Percentiles rank a stretch among this genome's conserved stretches.
These are phyloP conservation scores for Haematococcus sp. DNA, from an alignment of 139 green algal genomes.

Conservation along the genomic window DNA sequence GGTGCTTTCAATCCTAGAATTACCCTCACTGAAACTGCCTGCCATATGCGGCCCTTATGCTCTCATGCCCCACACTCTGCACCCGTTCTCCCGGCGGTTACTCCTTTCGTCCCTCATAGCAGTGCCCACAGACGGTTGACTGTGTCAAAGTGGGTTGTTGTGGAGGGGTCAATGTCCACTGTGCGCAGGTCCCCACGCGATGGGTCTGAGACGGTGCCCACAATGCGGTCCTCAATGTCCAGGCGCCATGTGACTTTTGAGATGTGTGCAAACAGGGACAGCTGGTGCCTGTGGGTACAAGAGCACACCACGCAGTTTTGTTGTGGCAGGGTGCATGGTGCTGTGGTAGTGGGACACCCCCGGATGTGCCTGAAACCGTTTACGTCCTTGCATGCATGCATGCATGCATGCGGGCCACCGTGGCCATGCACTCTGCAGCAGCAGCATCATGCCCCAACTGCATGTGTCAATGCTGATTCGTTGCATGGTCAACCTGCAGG, in stretches of 20 bases:
- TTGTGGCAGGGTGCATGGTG: background rate
- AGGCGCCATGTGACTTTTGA: constrained; percentile 56
- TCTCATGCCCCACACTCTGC: too few relatives aligned
- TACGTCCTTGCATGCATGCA: too few relatives aligned
- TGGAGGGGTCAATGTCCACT: constrained; percentile 25
- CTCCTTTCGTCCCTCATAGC: too few relatives aligned
- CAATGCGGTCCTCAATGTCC: constrained; percentile 32
- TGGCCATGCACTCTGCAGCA: too few relatives aligned
- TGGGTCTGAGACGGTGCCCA: constrained; percentile 40
- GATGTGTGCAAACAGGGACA: constrained; percentile 64
- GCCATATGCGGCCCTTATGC: too few relatives aligned
- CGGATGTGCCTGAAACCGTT: too few relatives aligned
- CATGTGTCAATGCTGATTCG: background rate
- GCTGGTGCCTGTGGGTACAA: constrained; percentile 43
- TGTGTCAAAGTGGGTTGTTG: constrained; percentile 15
- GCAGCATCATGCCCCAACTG: background rate
- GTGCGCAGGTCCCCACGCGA: constrained; percentile 24
- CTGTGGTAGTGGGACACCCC: too few relatives aligned
- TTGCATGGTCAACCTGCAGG: too few relatives aligned
- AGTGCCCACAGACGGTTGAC: constrained; percentile 32
- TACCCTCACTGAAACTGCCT: too few relatives aligned
- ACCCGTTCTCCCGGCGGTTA: too few relatives aligned
- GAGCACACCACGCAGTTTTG: background rate
- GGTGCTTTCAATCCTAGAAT: too few relatives aligned
- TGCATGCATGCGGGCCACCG: too few relatives aligned